These are phyloP conservation scores for Mortierella polycephala DNA, from an alignment of 371 early-diverging fungal species.

Conservation along the genomic window DNA sequence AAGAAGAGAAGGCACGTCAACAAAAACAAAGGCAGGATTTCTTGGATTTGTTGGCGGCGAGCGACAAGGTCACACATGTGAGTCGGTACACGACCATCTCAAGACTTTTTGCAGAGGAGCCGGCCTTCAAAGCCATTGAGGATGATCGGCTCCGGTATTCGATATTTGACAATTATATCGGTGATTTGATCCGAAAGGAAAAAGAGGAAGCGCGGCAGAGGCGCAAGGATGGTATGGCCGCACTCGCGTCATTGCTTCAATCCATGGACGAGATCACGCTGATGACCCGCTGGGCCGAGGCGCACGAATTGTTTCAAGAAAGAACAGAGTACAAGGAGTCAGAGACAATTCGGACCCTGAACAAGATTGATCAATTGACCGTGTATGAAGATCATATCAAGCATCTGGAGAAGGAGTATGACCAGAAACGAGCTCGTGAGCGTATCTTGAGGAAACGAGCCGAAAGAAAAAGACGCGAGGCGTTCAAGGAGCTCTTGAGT, in stretches of 20 bases:
- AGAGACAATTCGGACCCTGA: conserved; percentile 76
- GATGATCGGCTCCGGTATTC: conserved; percentile 45
- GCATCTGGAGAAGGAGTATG: conserved; percentile 70
- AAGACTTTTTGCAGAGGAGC: conserved; percentile 49
- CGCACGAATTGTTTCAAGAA: conserved; percentile 61
- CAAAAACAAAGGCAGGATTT: conserved; percentile 57
- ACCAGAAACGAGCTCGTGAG: conserved; percentile 55
- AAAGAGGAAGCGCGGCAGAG: conserved; percentile 71
- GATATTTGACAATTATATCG: conserved; percentile 41
- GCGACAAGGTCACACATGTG: conserved; percentile 44
- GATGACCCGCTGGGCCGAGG: conserved; percentile 77
- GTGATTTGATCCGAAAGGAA: conserved; percentile 56
- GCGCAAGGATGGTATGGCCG: conserved; percentile 74
- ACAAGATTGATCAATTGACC: conserved; percentile 80
- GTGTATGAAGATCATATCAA: conserved; percentile 84
- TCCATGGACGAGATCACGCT: conserved; percentile 72
- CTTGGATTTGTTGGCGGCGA: conserved; percentile 54
- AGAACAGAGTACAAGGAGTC: conserved; percentile 63
- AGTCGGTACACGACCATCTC: conserved; percentile 49
- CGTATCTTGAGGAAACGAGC: conserved; percentile 59
- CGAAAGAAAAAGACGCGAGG: conserved; percentile 79
- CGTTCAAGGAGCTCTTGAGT: conserved; percentile 69
- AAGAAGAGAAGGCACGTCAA: conserved; percentile 46
- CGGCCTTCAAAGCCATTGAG: conserved; percentile 46
- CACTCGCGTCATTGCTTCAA: conserved; percentile 65